Base-by-base conservation (phyloP, 1,284 basidiomycete species). In the Papiliotrema flavescens region DNA sequence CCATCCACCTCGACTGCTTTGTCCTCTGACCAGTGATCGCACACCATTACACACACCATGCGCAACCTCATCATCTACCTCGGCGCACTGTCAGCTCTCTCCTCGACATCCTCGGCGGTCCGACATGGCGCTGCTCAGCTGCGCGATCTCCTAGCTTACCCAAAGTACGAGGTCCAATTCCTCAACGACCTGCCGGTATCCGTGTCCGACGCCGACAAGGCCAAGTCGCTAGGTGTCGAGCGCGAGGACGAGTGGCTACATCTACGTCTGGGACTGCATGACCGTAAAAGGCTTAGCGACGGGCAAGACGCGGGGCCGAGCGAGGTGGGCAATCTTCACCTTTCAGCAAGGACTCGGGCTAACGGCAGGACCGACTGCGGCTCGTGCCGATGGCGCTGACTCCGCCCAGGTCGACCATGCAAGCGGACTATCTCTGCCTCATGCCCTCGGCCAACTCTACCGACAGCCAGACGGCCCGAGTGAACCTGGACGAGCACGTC, bases 111-210 rank as follows among this genome's bases (percentile, higher is more conserved):
- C 28, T 37, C 28, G 14, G 56, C 61, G 5, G 34, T 64, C 7
- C 55, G 60, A 20, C 63, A 61, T 22, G 63, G 64, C 14, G 36
- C 59, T 3, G 59, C 65, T 15, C 65, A 67, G 17, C 58, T 75
- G 9, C 62, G 90, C 63, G 90, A 94, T 68, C 80, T 85, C 15
- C 83, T 85, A 69, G 86, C 89, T 0, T 90, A 86, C 70, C 90
- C 90, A 52, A 93, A 93, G 73, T 90, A 85, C 73, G 82, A 85
- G 49, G 84, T 93, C 61, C 79, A 84, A 44, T 93, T 89, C 74
- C 82, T 93, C 64, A 89, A 89, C 69, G 82, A 84, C 56, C 81
- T 85, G 17, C 89, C 90, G n/a, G 75, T 93, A 54, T 74, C 82
- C 8, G 85, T 85, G 65, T 79, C 84, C 41, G 90, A 89, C 13